These are phyloP conservation scores for Lathyrus oleraceus DNA, from an alignment of 306 rosid genomes.

Conservation along the genomic window DNA sequence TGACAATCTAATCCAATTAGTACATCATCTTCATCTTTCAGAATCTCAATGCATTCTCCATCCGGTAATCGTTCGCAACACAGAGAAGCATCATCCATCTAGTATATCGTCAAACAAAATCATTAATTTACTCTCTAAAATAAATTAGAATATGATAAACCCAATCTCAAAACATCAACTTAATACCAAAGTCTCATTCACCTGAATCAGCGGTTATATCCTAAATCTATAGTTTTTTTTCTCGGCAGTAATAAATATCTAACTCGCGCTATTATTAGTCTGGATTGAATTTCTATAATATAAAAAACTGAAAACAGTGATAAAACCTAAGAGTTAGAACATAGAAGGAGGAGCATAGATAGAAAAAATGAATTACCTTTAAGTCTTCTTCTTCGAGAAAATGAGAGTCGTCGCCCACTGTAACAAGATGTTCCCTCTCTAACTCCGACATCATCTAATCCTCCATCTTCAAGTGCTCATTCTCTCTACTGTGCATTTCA, in stretches of 20 bases:
- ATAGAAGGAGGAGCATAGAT: neutral
- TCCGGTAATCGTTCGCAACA: slow-evolving; percentile 52
- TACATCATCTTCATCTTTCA: slow-evolving; percentile 50
- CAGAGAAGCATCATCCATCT: slow-evolving; percentile 70
- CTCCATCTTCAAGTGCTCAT: neutral
- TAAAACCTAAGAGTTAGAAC: neutral
- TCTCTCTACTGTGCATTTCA: neutral
- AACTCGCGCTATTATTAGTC: too few relatives aligned
- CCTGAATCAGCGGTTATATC: too few relatives aligned
- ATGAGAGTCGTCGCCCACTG: neutral
- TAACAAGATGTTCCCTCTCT: neutral
- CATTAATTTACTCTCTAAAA: neutral
- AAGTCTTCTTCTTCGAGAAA: neutral
- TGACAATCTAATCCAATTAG: slow-evolving; percentile 55
- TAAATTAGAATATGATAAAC: neutral
- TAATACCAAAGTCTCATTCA: neutral
- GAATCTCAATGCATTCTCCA: slow-evolving; percentile 57
- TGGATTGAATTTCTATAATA: too few relatives aligned
- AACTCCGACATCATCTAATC: neutral
- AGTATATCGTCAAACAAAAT: slow-evolving; percentile 33
- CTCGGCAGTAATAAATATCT: too few relatives aligned
- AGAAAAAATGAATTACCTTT: neutral
- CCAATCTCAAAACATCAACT: neutral
- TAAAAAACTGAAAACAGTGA: too few relatives aligned
- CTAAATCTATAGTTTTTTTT: too few relatives aligned